Base-by-base conservation (phyloP, 73 alveolate genomes). In the Stentor coeruleus region DNA sequence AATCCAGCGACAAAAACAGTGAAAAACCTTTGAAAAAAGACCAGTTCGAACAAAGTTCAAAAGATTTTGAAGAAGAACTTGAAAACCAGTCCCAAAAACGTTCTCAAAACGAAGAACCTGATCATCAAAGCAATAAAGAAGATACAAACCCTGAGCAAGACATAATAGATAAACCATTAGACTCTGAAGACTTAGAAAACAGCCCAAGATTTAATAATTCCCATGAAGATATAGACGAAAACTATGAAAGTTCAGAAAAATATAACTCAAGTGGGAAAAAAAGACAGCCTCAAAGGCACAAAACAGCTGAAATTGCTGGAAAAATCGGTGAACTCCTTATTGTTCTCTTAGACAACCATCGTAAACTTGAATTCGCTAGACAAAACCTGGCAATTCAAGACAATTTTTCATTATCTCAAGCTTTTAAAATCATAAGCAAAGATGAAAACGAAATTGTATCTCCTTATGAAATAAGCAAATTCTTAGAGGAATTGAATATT, bases 341-440 rank as follows among this genome's bases (percentile, higher is more conserved):
- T n/a, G n/a, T n/a, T n/a, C n/a, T n/a, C n/a, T n/a, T n/a, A n/a
- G n/a, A n/a, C n/a, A n/a, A n/a, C n/a, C n/a, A n/a, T n/a, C 85
- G 89, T 26, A 74, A 74, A 26, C 74, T 83, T 28, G 77, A 83
- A 31, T 20, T 31, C 2, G 20, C 41, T 35, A 35, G 35, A 0
- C 80, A 83, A 39, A 4, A 41, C 36, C 75, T 58, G 55, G 77
- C 89, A 4, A 82, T 83, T 30, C 35, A 35, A 6, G 76, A 57
- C 15, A 31, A 57, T 20, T 57, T 57, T 31, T 57, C 73, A 20
- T 31, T 57, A n/a, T 31, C 73, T 20, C 15, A 57, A 57, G 15
- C 28, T 31, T 57, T 57, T 31, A 31, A 57, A 2, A 20, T 57
- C 15, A 57, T 57, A n/a, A 31, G 28, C 28, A 57, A 57, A 57